Evolutionary conservation across 1,284 basidiomycete species (phyloP).

Genomic region (Anthracocystis walkeri): DNA sequence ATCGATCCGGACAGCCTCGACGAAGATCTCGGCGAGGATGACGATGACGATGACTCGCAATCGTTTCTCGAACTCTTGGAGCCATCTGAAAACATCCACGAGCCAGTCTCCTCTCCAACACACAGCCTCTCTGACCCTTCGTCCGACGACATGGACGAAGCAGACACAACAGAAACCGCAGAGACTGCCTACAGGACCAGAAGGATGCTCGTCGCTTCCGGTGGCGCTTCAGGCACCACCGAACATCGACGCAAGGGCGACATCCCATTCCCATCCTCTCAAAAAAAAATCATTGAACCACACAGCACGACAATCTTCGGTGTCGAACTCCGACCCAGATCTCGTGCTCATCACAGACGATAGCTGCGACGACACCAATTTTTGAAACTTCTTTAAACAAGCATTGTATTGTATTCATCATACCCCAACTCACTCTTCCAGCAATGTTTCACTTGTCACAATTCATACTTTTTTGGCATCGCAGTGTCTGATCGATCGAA

Average conservation of each 20-base stretch:
- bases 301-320: not conserved
- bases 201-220: conserved; percentile 22
- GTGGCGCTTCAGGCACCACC: conserved; percentile 8
- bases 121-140: conserved; percentile 13
- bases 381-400: not conserved
- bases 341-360: conserved; percentile 14
- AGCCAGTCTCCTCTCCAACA: not conserved
- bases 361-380: conserved; percentile 10
- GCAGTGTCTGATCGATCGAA: not conserved
- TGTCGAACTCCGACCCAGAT: conserved; percentile 30
- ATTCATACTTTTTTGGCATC: not conserved
- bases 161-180: not conserved
- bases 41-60: conserved; percentile 35
- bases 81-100: conserved; percentile 10
- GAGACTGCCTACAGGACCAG: not conserved
- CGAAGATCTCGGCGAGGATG: not conserved
- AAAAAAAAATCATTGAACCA: not conserved
- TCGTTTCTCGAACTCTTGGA: conserved; percentile 35
- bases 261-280: not conserved
- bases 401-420: not conserved
- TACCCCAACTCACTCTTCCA: not conserved
- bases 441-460: not conserved
- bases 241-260: not conserved
- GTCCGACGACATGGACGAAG: conserved; percentile 10
- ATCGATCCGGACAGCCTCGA: conserved; percentile 14